phyloP scores from a whole-genome alignment of 2,329 filamentous ascomycete species.

The Lecanosticta acicola region DNA sequence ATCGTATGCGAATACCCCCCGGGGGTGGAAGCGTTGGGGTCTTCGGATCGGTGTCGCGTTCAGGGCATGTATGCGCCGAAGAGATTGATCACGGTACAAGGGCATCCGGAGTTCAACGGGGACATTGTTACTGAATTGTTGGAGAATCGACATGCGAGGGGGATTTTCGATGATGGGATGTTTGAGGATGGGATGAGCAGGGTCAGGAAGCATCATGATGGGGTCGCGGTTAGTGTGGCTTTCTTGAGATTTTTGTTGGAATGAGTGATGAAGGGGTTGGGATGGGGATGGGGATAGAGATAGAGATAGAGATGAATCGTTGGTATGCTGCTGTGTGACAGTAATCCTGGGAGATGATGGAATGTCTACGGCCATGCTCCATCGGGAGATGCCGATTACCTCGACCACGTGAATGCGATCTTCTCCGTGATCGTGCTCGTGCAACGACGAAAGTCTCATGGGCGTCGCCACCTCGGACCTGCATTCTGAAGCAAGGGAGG shows the following conservation, averaged over 20 bases:
- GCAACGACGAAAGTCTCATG: neutral
- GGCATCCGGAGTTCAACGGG: conserved; percentile 76
- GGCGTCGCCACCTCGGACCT: neutral
- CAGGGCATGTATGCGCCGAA: conserved; percentile 71
- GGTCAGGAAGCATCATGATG: conserved; percentile 67
- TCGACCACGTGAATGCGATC: no score
- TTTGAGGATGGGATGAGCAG: conserved; percentile 64
- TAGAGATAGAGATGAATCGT: neutral
- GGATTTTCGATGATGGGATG: conserved; percentile 64
- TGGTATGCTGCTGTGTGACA: no score
- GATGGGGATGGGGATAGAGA: neutral
- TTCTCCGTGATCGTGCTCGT: no score
- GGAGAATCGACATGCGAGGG: conserved; percentile 56
- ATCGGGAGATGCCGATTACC: no score
- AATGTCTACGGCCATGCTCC: no score
- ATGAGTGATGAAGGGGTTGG: conserved; percentile 25
- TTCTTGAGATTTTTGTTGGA: conserved; percentile 74
- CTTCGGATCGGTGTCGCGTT: conserved; percentile 62
- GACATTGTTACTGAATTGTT: conserved; percentile 67
- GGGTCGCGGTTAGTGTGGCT: conserved; percentile 64
- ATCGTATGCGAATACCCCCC: conserved; percentile 60
- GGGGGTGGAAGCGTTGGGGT: conserved; percentile 58
- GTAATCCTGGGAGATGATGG: no score
- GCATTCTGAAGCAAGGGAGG: neutral
- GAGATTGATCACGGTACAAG: conserved; percentile 70